These are phyloP conservation scores for Exophiala lecanii-corni DNA, from an alignment of 2,329 filamentous ascomycete genomes.

Conservation along the genomic window DNA sequence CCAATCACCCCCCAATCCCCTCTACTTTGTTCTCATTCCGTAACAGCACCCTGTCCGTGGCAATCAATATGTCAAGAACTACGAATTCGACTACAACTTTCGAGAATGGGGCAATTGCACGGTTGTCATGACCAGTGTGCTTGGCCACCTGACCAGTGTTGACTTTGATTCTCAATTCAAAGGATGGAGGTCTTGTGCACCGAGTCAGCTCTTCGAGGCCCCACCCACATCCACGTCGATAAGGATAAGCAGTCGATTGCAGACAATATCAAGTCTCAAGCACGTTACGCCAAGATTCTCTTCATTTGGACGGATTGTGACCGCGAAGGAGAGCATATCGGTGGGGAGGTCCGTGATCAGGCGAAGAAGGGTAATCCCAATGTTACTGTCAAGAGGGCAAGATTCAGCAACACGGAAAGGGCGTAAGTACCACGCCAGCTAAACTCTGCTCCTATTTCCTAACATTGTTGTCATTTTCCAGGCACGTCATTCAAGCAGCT, in stretches of 20 bases:
- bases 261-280: slow-evolving; percentile 77
- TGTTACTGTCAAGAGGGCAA: slow-evolving; percentile 78
- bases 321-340: slow-evolving; percentile 94
- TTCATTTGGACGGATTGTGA: slow-evolving; percentile 99
- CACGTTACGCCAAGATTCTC: slow-evolving; percentile 65
- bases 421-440: slow-evolving; percentile 52
- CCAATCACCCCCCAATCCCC: neutral
- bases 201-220: slow-evolving; percentile 74
- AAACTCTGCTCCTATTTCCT: slow-evolving; percentile 13
- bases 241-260: slow-evolving; percentile 78
- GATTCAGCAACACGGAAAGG: slow-evolving; percentile 93
- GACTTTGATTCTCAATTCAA: slow-evolving; percentile 73
- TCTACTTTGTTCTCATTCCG: slow-evolving; percentile 8
- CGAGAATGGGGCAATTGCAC: slow-evolving; percentile 72
- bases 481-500: slow-evolving; percentile 82
- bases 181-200: slow-evolving; percentile 76
- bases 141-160: slow-evolving; percentile 76
- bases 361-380: slow-evolving; percentile 67
- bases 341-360: slow-evolving; percentile 79
- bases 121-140: slow-evolving; percentile 90
- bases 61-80: slow-evolving; percentile 85
- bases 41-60: slow-evolving; percentile 61
- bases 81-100: slow-evolving; percentile 86
- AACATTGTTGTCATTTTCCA: too few relatives aligned
- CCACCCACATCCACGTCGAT: slow-evolving; percentile 63